Base-by-base conservation (phyloP, 805 yeast species). In the Peterozyma toletana region DNA sequence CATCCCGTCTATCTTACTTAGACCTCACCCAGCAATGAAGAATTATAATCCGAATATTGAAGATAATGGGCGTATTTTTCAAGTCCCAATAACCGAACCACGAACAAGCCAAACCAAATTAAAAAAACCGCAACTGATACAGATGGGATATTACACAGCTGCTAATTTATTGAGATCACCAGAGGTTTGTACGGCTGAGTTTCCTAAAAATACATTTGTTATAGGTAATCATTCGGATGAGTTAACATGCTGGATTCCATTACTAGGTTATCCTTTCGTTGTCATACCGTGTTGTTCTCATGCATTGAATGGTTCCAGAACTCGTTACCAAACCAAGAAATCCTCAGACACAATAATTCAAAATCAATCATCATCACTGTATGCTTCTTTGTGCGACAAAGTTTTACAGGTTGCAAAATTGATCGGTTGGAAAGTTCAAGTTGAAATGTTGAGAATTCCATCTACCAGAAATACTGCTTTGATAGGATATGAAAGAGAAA, bases 151-250 rank as follows among this genome's bases (percentile, higher is more conserved):
- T 48, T 80, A 78, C 53, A 71, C 83, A 1, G 73, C 86, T 15
- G 66, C 67, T 4, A 67, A 65, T 41, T 58, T 85, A 30, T 57
- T 81, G 14, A 60, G 68, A 33, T 77, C 85, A 16, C 72, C 65
- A 46, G 72, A 65, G 40, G 78, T 78, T 13, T 78, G 83, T 45
- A 72, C 79, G 2, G 80, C 83, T 1, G 83, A 80, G 40, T 85
- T 83, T 48, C 81, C 87, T 0, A 58, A 66, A 17, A 74, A 83
- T 52, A 83, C 96, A 0, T 91, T 91, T 54, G 63, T 90, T 33
- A 89, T 91, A 38, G 98, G 98, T 1, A 91, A 91, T 58, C 98
- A 91, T 57, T 86, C 96, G 1, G 98, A 91, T 59, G 98, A 91
- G 58, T 70, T 91, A 45, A 90, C 97, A 0, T 85, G 96, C 51